Evolutionary conservation across 2,329 filamentous ascomycete species (phyloP), one percentile per base, ranked within the genome.

Genomic region (Fusarium foetens): DNA sequence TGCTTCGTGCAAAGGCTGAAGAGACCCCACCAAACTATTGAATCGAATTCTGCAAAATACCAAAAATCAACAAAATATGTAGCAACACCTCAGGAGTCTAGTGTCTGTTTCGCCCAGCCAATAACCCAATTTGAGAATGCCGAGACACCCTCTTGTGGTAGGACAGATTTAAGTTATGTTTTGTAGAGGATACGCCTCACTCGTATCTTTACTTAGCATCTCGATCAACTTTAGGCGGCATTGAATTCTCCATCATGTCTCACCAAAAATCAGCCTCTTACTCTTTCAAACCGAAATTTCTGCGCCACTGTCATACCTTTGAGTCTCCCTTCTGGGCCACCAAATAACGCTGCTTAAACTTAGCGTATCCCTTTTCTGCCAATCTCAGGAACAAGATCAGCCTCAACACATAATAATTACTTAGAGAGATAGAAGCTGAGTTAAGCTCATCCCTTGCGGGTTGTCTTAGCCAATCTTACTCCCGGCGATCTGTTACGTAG

Each of bases 241-340:
- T 52, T 58, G n/a, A 67, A 42, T 71, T 63, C 42, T 57, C 48
- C 53, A 68, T 58, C 16, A 60, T 72, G 70, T 73, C 70, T 73
- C 55, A 73, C 48, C 66, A 29, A 51, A 16, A 23, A 43, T 45
- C 70, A 58, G 70, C 70, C 70, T 61, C 70, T 73, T 73, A 73
- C 70, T 55, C 66, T 46, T 41, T 48, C 66, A 73, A 61, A 55
- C 60, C 58, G 43, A 60, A 55, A 54, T 67, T 38, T 54, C 17
- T 45, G 70, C 54, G 70, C 70, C 70, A 73, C 66, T 62, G 43
- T 35, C 70, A 73, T 71, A 58, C 70, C 70, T 73, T 17, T 27
- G 29, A 10, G 55, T 58, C 66, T 73, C 70, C 70, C 70, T 73
- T 73, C 35, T 39, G 25, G 25, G 46, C 55, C 57, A 61, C 42